A percentile compares a stretch with the other conserved stretches of the same genome.
phyloP scores from a whole-genome alignment of 208 protist genomes.

The Trichomonas tenax region DNA sequence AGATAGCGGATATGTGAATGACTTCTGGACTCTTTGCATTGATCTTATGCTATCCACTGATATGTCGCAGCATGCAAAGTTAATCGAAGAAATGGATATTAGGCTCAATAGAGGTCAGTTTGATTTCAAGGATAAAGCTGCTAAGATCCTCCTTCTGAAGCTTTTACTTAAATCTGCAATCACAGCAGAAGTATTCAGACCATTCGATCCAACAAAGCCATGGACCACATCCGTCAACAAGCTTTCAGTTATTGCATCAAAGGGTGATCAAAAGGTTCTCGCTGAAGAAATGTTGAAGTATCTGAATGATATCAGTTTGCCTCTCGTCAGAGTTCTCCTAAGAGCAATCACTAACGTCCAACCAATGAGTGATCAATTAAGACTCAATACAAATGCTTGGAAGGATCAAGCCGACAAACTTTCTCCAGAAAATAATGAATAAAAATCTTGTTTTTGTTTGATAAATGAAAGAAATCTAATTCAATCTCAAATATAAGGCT shows the following conservation, averaged over 20 bases:
- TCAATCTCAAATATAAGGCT: too few relatives aligned
- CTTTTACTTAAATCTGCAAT: background rate
- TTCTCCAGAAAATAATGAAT: background rate
- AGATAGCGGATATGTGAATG: background rate
- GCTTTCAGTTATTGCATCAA: background rate
- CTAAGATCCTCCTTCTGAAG: background rate
- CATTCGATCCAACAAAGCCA: background rate
- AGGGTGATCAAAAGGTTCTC: background rate
- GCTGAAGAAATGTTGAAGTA: background rate
- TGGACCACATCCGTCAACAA: background rate
- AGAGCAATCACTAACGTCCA: background rate
- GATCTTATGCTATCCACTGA: background rate
- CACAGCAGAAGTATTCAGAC: background rate
- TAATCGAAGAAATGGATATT: background rate
- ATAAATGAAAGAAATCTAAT: too few relatives aligned
- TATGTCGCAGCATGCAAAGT: background rate
- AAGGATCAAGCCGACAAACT: background rate
- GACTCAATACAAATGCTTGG: background rate
- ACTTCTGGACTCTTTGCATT: background rate
- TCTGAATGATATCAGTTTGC: background rate
- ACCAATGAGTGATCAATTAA: background rate
- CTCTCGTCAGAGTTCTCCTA: background rate
- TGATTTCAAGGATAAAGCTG: background rate
- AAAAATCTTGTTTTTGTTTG: background rate
- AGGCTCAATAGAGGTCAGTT: background rate